Evolutionary conservation across 2,329 filamentous ascomycete genomes (phyloP), one percentile per base, ranked within the genome.

Genomic region (Talaromyces sp.): DNA sequence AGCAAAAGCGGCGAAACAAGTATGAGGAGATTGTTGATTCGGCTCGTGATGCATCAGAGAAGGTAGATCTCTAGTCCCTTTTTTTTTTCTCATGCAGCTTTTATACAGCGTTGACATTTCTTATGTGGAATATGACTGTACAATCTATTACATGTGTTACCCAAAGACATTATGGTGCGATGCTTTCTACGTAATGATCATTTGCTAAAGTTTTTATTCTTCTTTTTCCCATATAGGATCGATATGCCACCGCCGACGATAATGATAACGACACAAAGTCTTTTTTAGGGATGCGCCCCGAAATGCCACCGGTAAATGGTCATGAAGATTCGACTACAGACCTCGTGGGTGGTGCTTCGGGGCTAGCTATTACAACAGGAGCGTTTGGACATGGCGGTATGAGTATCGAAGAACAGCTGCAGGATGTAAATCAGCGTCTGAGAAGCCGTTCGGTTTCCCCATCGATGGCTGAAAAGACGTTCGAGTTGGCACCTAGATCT

Each of bases 241-340:
- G 67, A 66, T 68, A 69, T 67, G 56, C 58, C 67, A 70, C 71
- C 50, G 73, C 77, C 73, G 74, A 77, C 73, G 67, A 74, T 67
- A 70, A 71, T 49, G 73, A 78, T 68, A 74, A 79, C 73, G 73
- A 77, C 65, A 73, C 78, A 61, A 73, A 82, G 79, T 83, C 85
- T 87, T 88, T 88, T 87, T 87, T 88, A 88, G 86, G 76, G 74
- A 80, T 81, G 79, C 81, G 84, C 85, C 85, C 84, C 83, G 86
- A 86, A 84, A 83, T 84, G 79, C 82, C 82, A 78, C 69, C 67
- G 61, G 67, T 75, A 77, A 78, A 79, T 79, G 78, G 43, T 63
- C 49, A 37, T 25, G 52, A 49, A 33, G 31, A 47, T 57, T 45
- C 37, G 49, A 58, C 63, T 63, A 63, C 45, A 50, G 27, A 62